Conservation (phyloP, 2,329 filamentous ascomycete species). For the Aspergillus ochraceus region DNA sequence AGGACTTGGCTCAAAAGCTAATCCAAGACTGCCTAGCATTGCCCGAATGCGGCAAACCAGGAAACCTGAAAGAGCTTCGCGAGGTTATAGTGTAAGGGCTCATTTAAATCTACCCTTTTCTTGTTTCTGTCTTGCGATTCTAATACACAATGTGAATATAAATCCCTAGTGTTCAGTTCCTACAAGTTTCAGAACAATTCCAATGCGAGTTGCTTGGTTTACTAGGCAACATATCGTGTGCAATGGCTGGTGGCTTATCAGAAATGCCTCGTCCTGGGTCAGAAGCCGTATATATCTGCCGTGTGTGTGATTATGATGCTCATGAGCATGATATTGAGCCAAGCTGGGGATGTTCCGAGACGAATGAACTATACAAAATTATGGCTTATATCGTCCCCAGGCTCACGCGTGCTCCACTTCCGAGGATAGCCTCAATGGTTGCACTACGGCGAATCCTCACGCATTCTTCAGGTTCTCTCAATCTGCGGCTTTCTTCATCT, state of each 20-base stretch:
- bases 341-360: conserved; percentile 20
- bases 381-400: conserved; percentile 44
- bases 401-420: conserved; percentile 53
- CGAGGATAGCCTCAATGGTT: conserved; percentile 70
- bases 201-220: conserved; percentile 56
- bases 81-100: conserved; percentile 50
- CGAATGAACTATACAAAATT: conserved; percentile 42
- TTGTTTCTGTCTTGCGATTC: not conserved
- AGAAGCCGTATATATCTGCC: conserved; percentile 32
- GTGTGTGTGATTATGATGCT: conserved; percentile 38
- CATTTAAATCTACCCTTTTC: not conserved
- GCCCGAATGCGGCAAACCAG: conserved; percentile 35
- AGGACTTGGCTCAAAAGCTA: conserved; percentile 31
- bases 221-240: conserved; percentile 60
- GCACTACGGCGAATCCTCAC: conserved; percentile 67
- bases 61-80: conserved; percentile 43
- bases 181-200: conserved; percentile 40
- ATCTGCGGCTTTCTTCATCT: conserved; percentile 69
- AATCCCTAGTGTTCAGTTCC: not conserved
- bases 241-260: conserved; percentile 50
- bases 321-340: conserved; percentile 14
- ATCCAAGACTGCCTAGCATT: conserved; percentile 31
- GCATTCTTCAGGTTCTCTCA: conserved; percentile 61
- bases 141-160: not conserved
- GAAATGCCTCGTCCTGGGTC: conserved; percentile 26